Evolutionary conservation across 2,329 filamentous ascomycete genomes (phyloP), one percentile per base, ranked within the genome.

Genomic region (Phoma sp.): DNA sequence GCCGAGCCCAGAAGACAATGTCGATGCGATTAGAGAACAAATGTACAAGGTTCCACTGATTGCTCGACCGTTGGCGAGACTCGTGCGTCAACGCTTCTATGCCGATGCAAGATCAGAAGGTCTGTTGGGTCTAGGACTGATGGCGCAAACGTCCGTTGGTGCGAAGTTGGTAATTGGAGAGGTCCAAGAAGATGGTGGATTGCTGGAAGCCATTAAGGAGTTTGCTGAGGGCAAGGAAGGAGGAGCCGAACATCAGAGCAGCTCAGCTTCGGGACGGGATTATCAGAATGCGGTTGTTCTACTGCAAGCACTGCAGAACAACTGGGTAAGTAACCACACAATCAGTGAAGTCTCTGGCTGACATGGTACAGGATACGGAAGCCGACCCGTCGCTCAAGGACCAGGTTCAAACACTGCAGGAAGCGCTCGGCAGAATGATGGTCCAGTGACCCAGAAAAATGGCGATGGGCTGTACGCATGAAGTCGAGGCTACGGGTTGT

Each of bases 231-330:
- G 65, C 33, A 65, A 68, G 25, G 63, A 70, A 52, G 64, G 60
- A 40, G 66, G 62, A 12, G 48, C 51, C 27, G 58, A 59, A 40
- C 62, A 69, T 37, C 59, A 70, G 47, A 53, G 21, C 25, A 54
- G 57, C 4, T 61, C 60, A 33, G 62, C 64, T 31, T 63, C 64
- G 21, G 67, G 68, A 3, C 61, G 71, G 36, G 70, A 76, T 36
- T 70, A 68, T 47, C 70, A 74, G 22, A 76, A 76, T 56, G 68
- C 70, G 10, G 57, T 76, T 27, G 72, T 75, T 31, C 57, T 76
- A 36, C 49, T 76, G 22, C 70, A 74, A 54, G 72, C 69, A 21
- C 53, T 75, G 48, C 57, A 62, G 36, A 69, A 65, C 22, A 71
- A 75, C 52, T 68, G 67, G 57, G 73, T 73, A 62, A 67, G 70